Evolutionary conservation across 2,329 filamentous ascomycete genomes (phyloP), one percentile per base, ranked within the genome.

Genomic region (Fragosphaeria purpurea): DNA sequence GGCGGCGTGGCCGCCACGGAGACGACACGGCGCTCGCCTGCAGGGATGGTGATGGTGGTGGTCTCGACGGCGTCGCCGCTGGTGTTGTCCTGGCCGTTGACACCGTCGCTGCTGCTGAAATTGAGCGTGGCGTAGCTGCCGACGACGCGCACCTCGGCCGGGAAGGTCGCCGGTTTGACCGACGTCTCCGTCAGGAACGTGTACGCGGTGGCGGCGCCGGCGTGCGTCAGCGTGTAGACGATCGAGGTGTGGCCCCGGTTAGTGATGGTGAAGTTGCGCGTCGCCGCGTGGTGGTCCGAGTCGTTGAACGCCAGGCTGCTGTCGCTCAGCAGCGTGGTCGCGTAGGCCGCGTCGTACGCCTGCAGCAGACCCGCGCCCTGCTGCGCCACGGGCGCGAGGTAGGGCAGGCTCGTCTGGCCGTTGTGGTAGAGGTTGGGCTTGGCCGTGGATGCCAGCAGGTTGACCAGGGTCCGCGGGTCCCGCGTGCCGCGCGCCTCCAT

Each of bases 231-330:
- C 8, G 67, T 66, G 62, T 80, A 82, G 7, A 72, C 74, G 47
- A 80, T 61, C 0, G 67, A 62, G 30, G 68, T 65, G n/a, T 62
- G 62, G 44, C 74, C 76, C 5, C 67, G 67, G 66, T 84, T 84
- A 57, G 64, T 70, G 56, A 85, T 69, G 41, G 68, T 72, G 59
- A 84, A 80, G 54, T 73, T 72, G 46, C 73, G 66, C 4, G 65
- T 66, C 8, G 67, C 62, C 44, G 62, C 61, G 54, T 80, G 74
- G 67, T 83, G 61, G 56, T 78, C 76, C 0, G 79, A 80, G 61
- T 85, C 81, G 61, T 84, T 83, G 65, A 83, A 83, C 3, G 77
- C 73, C n/a, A 85, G 64, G 61, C 74, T 77, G 13, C 75, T 75
- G 8, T 70, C 72, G 57, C 72, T 74, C 22, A 83, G 66, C 8